Base-by-base conservation (phyloP, 2,329 filamentous ascomycete species). In the Ophiostoma triangulosporum region DNA sequence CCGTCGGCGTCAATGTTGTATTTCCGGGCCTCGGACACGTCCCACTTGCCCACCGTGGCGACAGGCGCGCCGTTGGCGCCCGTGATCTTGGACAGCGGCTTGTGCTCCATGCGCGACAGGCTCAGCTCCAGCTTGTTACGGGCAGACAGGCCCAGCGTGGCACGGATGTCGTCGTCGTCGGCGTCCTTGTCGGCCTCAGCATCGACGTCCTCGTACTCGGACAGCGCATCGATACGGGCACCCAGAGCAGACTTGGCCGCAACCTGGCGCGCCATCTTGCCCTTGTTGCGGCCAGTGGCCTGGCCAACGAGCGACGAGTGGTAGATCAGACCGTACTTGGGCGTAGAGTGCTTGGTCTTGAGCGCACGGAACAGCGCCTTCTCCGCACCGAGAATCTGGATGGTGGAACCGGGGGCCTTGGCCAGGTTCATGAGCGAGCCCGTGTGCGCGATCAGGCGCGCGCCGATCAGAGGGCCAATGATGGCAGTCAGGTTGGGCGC, bases 281-380 rank as follows among this genome's bases (percentile, higher is more conserved):
- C 93, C 83, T 98, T 98, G 77, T 97, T 97, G 75, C 88, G 91
- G 64, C 93, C 93, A 20, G 88, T 95, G 29, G 93, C 93, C 73
- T 98, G 93, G 45, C 93, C 94, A 60, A 98, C 94, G 46, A 98
- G 80, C 27, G 88, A 93, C 49, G 87, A 86, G 70, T 95, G 86
- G 73, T 93, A 94, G 67, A 94, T 88, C 60, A 95, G 78, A 78
- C 93, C 93, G 64, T 97, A 98, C 72, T 97, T 98, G 66, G 93
- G 93, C 36, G 93, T 98, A 66, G 96, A 89, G 70, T 97, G 91
- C 78, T 98, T 97, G 50, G 93, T 98, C 81, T 98, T 98, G 59
- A 98, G 77, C 20, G 93, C 93, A 65, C 93, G 84, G 84, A 98
- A 98, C 45, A 98, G 81, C 7, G 93, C 93, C 78, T 98, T 98